These are phyloP conservation scores for Cynara cardunculus DNA, from an alignment of 129 eudicot species.

Conservation along the genomic window DNA sequence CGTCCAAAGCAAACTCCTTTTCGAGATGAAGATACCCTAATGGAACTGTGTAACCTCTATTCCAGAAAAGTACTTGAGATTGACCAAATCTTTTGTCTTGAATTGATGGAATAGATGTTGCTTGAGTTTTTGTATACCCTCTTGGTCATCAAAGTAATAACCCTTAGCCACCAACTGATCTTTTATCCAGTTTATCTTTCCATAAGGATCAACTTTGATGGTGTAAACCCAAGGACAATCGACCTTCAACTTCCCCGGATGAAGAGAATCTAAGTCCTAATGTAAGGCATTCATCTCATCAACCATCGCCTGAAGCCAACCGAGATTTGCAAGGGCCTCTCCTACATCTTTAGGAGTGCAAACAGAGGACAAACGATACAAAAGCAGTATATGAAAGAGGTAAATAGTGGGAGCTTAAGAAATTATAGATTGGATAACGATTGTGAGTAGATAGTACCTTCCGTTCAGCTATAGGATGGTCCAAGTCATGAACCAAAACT, in stretches of 20 bases:
- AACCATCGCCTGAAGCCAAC: not conserved
- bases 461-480: not conserved
- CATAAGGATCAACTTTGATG: no score
- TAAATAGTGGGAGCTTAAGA: not conserved
- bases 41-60: not conserved
- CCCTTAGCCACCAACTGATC: no score
- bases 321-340: not conserved
- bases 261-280: not conserved
- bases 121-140: not conserved
- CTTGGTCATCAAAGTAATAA: no score
- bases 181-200: no score
- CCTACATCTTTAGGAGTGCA: not conserved
- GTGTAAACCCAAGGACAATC: no score
- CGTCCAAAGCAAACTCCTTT: not conserved
- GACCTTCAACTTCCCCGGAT: no score
- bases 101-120: not conserved
- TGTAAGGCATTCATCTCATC: not conserved
- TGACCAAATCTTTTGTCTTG: not conserved
- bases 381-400: not conserved
- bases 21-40: no score
- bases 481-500: not conserved
- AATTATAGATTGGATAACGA: not conserved
- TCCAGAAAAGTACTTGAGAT: not conserved
- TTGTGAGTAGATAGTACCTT: not conserved
- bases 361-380: not conserved